Conservation (phyloP, 2,329 filamentous ascomycete species). For the Neoarthrinium moseri region DNA sequence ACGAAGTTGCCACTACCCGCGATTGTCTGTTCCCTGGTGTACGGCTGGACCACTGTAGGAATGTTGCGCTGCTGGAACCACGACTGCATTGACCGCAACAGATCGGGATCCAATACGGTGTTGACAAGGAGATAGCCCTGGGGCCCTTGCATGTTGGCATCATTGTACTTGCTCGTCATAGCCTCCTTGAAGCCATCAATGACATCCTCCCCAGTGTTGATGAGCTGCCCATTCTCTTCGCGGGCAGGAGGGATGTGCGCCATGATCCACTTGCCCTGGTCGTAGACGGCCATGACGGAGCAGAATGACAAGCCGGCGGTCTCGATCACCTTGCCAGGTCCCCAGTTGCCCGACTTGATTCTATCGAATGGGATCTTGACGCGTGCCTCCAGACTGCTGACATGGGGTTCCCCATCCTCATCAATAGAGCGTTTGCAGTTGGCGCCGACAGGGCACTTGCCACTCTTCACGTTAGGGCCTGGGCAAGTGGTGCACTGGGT, state of each 20-base stretch:
- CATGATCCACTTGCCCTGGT: conserved; percentile 2
- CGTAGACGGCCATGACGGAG: conserved; percentile 6
- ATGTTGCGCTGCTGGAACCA: not conserved
- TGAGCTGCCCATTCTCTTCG: not conserved
- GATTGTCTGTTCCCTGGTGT: not conserved
- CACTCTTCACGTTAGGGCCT: not conserved
- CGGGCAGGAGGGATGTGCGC: not conserved
- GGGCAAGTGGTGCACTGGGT: not conserved
- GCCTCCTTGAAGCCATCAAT: not conserved
- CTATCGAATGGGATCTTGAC: not conserved
- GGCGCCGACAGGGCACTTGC: not conserved
- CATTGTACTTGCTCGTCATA: not conserved
- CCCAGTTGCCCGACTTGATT: not conserved
- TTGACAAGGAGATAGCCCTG: not conserved
- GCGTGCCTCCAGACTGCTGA: not conserved
- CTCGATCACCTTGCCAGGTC: not conserved
- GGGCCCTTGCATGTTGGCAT: not conserved
- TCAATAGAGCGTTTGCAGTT: not conserved
- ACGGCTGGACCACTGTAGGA: not conserved
- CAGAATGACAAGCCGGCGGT: not conserved
- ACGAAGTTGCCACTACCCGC: not conserved
- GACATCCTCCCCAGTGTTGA: not conserved
- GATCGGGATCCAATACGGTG: not conserved
- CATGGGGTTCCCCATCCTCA: not conserved
- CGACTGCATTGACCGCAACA: not conserved